These are phyloP conservation scores for Chalaropsis ovoidea DNA, from an alignment of 2,329 filamentous ascomycete genomes.

Conservation along the genomic window DNA sequence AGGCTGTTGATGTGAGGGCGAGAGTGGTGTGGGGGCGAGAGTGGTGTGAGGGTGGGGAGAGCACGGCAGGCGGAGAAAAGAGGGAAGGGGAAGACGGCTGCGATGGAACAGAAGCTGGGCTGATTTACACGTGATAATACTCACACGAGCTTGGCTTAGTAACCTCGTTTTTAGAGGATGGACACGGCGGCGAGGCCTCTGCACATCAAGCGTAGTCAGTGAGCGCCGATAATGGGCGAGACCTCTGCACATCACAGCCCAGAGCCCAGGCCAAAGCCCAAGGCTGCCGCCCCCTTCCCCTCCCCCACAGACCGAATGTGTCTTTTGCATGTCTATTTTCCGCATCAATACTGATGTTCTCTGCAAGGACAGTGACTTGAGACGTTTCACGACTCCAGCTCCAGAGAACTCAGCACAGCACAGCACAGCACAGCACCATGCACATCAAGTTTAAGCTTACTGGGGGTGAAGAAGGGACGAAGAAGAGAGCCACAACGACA, in stretches of 20 bases:
- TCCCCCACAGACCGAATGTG: too few species aligned
- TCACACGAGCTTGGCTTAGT: too few species aligned
- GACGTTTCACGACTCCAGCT: not conserved
- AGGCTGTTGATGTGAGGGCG: conserved; percentile 51
- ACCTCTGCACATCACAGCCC: not conserved
- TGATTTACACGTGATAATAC: not conserved
- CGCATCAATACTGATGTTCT: not conserved
- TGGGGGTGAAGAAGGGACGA: not conserved
- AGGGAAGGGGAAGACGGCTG: not conserved
- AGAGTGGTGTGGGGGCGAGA: too few species aligned
- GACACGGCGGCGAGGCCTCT: not conserved
- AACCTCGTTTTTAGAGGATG: too few species aligned
- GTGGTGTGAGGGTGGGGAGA: not conserved
- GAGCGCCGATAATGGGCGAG: not conserved
- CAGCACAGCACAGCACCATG: too few species aligned
- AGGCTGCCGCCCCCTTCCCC: too few species aligned
- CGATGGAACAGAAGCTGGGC: not conserved
- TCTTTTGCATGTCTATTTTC: not conserved
- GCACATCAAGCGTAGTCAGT: too few species aligned
- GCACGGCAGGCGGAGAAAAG: not conserved
- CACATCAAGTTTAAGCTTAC: not conserved
- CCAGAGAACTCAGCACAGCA: too few species aligned
- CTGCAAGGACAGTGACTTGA: not conserved
- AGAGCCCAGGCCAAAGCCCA: too few species aligned
- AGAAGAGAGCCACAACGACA: not conserved